A percentile compares a stretch with the other conserved stretches of the same genome.
Conservation (phyloP, 2,329 filamentous ascomycete species). For the Stachybotrys chlorohalonatus region DNA sequence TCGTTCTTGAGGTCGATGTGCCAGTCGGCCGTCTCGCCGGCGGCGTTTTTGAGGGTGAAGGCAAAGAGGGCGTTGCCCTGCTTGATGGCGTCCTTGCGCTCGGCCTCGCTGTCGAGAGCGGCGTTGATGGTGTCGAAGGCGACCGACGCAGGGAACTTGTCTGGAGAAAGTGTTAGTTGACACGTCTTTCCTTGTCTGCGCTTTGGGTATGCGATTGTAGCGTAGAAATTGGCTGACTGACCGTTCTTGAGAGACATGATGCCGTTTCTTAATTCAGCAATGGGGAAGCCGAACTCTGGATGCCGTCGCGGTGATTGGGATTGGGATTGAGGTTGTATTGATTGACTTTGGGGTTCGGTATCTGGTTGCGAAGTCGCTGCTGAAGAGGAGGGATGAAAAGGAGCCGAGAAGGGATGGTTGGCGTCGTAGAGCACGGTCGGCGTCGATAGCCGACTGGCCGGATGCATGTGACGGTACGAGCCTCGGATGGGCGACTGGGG, state of each 20-base stretch:
- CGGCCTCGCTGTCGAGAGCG: slow-evolving; percentile 60
- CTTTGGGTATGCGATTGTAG: neutral
- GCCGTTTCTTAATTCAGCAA: slow-evolving; percentile 5
- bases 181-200: slow-evolving; percentile 2
- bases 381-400: neutral
- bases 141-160: slow-evolving; percentile 78
- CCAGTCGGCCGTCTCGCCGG: slow-evolving; percentile 77
- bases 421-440: neutral
- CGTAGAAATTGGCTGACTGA: slow-evolving; percentile 25
- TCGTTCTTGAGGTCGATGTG: slow-evolving; percentile 91
- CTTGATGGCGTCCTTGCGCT: slow-evolving; percentile 82
- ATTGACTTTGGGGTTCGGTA: too few species aligned
- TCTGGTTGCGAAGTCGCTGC: neutral
- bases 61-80: slow-evolving; percentile 80
- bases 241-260: slow-evolving; percentile 68
- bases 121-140: slow-evolving; percentile 84
- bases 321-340: neutral
- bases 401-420: slow-evolving; percentile 1
- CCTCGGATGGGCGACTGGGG: slow-evolving; percentile 14
- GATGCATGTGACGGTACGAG: slow-evolving; percentile 19
- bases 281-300: neutral
- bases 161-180: slow-evolving; percentile 28
- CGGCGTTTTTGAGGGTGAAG: slow-evolving; percentile 84
- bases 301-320: slow-evolving; percentile 2
- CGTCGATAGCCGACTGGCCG: neutral